These are phyloP conservation scores for Salix suchowensis DNA, from an alignment of 345 rosid species.

Conservation along the genomic window DNA sequence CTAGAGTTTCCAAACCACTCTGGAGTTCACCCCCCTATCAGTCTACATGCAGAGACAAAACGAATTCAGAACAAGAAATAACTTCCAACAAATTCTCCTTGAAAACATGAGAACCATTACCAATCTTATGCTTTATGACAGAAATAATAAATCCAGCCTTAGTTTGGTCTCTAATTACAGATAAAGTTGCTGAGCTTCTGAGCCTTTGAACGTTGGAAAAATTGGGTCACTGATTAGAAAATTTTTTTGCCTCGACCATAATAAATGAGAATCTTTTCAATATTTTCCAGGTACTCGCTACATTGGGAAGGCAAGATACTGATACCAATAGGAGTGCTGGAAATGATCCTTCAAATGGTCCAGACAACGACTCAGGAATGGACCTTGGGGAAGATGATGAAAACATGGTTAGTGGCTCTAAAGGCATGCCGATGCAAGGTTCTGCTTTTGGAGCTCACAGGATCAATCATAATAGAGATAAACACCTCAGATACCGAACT, in stretches of 20 bases:
- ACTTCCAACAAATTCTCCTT: too few relatives aligned
- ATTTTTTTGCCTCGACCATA: not conserved
- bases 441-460: too few relatives aligned
- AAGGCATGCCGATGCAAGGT: slow-evolving; percentile 42
- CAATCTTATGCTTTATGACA: too few relatives aligned
- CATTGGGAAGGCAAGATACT: slow-evolving; percentile 52
- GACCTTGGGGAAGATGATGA: slow-evolving; percentile 77
- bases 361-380: slow-evolving; percentile 37
- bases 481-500: too few relatives aligned
- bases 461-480: too few relatives aligned
- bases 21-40: too few relatives aligned
- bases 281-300: slow-evolving; percentile 62
- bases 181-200: not conserved
- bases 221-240: not conserved
- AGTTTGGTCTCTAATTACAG: too few relatives aligned
- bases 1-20: too few relatives aligned
- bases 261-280: not conserved
- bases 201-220: not conserved
- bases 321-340: slow-evolving; percentile 40
- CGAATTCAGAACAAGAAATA: too few relatives aligned
- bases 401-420: slow-evolving; percentile 77
- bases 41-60: too few relatives aligned
- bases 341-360: slow-evolving; percentile 35
- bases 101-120: too few relatives aligned
- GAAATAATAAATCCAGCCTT: too few relatives aligned